phyloP scores from a whole-genome alignment of 768 basidiomycete species.

The Nidula microcarpa region DNA sequence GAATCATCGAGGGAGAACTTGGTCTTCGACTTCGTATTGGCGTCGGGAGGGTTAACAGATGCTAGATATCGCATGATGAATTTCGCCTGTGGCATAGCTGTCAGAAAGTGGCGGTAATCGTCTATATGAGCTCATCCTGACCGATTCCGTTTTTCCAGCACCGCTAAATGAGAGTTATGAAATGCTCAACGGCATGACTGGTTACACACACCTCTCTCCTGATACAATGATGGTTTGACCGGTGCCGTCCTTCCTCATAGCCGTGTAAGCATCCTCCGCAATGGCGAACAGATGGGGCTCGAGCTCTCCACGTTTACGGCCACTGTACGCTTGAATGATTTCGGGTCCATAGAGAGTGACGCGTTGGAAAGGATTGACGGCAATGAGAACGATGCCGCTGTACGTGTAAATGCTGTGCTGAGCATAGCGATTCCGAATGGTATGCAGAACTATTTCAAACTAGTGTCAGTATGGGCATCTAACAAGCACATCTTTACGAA shows the following conservation, averaged over 20 bases:
- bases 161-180: conserved; percentile 55
- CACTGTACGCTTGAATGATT: conserved; percentile 96
- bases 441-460: conserved; percentile 74
- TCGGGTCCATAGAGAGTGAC: conserved; percentile 96
- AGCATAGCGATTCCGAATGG: conserved; percentile 94
- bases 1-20: conserved; percentile 80
- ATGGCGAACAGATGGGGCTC: conserved; percentile 99
- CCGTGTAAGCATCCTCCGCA: conserved; percentile 97
- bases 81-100: conserved; percentile 61
- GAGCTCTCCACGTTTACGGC: conserved; percentile 86
- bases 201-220: conserved; percentile 77
- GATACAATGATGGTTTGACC: conserved; percentile 99
- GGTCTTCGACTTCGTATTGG: conserved; percentile 56
- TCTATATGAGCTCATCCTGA: conserved; percentile 27
- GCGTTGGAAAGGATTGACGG: conserved; percentile 97
- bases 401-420: conserved; percentile 99
- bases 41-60: conserved; percentile 85
- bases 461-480: conserved; percentile 1
- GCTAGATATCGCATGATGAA: conserved; percentile 99
- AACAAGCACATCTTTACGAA: neutral
- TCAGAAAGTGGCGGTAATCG: neutral
- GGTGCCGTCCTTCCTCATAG: conserved; percentile 90
- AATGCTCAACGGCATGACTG: conserved; percentile 7
- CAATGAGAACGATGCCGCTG: conserved; percentile 97
- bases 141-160: conserved; percentile 98